Evolutionary conservation across 2,329 filamentous ascomycete genomes (phyloP).

Genomic region (Sporothrix dimorphospora): DNA sequence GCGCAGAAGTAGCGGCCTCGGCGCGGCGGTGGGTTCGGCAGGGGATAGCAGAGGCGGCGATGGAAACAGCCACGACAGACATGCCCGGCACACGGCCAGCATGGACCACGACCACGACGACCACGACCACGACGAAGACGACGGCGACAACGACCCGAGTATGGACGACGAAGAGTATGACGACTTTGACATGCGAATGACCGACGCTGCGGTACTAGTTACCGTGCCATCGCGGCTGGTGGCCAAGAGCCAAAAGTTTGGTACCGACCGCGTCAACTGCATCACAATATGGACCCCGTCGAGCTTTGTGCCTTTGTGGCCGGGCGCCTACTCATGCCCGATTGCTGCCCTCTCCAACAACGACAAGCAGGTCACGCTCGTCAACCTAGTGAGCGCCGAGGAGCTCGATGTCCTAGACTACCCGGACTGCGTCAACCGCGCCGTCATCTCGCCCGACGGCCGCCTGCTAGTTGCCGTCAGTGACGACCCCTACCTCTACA

Average conservation of each 20-base stretch:
- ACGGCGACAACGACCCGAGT: conserved; percentile 34
- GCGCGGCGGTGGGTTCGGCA: background rate
- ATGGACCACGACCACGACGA: conserved; percentile 8
- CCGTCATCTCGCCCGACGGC: conserved; percentile 90
- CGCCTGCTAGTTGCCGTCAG: conserved; percentile 79
- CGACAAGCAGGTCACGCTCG: conserved; percentile 84
- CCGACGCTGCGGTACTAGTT: conserved; percentile 17
- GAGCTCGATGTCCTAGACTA: conserved; percentile 72
- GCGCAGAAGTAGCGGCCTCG: background rate
- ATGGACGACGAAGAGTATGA: conserved; percentile 32
- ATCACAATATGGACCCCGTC: conserved; percentile 66
- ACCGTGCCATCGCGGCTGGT: conserved; percentile 35
- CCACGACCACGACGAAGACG: conserved; percentile 40
- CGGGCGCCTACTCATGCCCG: conserved; percentile 51
- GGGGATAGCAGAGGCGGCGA: background rate
- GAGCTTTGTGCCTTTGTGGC: conserved; percentile 38
- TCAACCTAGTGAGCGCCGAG: conserved; percentile 68
- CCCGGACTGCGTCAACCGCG: conserved; percentile 88
- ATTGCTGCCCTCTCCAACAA: conserved; percentile 87
- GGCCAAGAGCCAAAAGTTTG: conserved; percentile 57
- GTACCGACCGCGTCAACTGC: conserved; percentile 66
- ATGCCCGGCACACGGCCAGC: background rate
- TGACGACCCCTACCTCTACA: conserved; percentile 83
- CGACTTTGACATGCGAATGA: conserved; percentile 28
- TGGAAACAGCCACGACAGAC: background rate